phyloP scores from a whole-genome alignment of 306 rosid species.

The Crataegus laevigata region DNA sequence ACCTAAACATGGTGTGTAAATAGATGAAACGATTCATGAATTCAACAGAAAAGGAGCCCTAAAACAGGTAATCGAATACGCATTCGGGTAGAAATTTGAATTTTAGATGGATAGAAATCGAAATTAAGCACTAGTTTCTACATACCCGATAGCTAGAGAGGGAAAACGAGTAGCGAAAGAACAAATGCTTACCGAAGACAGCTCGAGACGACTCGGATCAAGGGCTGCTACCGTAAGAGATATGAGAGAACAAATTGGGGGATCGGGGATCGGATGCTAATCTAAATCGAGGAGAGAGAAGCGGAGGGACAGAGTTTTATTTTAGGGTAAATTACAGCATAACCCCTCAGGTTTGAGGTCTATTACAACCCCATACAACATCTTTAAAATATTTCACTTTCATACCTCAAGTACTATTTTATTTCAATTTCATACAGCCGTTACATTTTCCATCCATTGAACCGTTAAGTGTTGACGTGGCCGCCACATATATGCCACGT shows the following conservation, averaged over 20 bases:
- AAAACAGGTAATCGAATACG: background rate
- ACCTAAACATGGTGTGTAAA: too few relatives aligned
- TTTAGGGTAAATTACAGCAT: too few relatives aligned
- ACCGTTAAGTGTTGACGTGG: too few relatives aligned
- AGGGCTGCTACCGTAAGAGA: background rate
- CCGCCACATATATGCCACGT: too few relatives aligned
- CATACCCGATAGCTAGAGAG: background rate
- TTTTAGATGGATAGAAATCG: background rate
- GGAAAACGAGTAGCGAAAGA: background rate
- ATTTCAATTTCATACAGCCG: too few relatives aligned
- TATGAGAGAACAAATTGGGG: background rate
- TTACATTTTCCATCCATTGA: too few relatives aligned
- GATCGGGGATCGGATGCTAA: background rate
- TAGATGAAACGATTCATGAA: background rate
- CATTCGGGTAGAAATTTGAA: background rate
- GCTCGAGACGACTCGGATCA: background rate
- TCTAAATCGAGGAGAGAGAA: too few relatives aligned
- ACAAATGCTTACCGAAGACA: background rate
- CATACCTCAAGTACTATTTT: too few relatives aligned
- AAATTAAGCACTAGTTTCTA: background rate
- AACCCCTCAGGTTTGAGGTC: too few relatives aligned
- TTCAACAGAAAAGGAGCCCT: background rate
- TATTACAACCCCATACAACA: too few relatives aligned
- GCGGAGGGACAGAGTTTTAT: too few relatives aligned
- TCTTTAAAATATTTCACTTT: too few relatives aligned